Conservation (phyloP, 2,329 filamentous ascomycete genomes). For the Emergomyces africanus region DNA sequence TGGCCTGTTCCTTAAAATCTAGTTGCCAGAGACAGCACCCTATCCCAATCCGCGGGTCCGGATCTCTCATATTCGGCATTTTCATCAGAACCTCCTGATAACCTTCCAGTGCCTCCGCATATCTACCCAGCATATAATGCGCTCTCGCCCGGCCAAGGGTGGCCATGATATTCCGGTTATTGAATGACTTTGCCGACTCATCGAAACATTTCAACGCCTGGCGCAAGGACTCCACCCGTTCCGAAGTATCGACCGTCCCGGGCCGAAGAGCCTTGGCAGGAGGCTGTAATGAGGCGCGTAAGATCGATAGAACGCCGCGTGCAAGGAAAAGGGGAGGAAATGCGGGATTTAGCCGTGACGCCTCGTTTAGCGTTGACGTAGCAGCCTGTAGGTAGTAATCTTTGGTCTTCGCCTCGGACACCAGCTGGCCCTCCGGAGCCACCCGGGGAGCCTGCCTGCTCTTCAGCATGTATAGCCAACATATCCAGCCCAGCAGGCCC, state of each 20-base stretch:
- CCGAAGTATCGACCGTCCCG: constrained; percentile 52
- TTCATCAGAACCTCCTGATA: constrained; percentile 82
- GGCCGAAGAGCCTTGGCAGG: constrained; percentile 55
- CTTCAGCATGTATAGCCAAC: constrained; percentile 86
- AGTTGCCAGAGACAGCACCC: constrained; percentile 97
- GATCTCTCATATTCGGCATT: constrained; percentile 78
- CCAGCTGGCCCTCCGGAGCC: constrained; percentile 48
- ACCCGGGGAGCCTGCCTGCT: constrained; percentile 66
- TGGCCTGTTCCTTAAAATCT: constrained; percentile 86
- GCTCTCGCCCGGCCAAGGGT: constrained; percentile 80
- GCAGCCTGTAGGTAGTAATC: constrained; percentile 84
- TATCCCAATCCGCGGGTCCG: constrained; percentile 90
- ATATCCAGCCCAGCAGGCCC: constrained; percentile 69
- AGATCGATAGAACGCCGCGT: constrained; percentile 74
- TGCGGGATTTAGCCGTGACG: constrained; percentile 82
- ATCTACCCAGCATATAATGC: constrained; percentile 75
- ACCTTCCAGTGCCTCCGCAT: constrained; percentile 63
- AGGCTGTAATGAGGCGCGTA: constrained; percentile 72
- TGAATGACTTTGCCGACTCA: constrained; percentile 74
- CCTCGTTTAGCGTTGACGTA: constrained; percentile 87
- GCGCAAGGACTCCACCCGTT: constrained; percentile 65
- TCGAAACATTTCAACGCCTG: constrained; percentile 89
- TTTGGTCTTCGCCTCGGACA: constrained; percentile 73
- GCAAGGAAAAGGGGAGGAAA: constrained; percentile 87
- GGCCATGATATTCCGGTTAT: constrained; percentile 82